A percentile compares a stretch with the other conserved stretches of the same genome.
Evolutionary conservation across 345 rosid species (phyloP).

Genomic region (Salix dunnii): DNA sequence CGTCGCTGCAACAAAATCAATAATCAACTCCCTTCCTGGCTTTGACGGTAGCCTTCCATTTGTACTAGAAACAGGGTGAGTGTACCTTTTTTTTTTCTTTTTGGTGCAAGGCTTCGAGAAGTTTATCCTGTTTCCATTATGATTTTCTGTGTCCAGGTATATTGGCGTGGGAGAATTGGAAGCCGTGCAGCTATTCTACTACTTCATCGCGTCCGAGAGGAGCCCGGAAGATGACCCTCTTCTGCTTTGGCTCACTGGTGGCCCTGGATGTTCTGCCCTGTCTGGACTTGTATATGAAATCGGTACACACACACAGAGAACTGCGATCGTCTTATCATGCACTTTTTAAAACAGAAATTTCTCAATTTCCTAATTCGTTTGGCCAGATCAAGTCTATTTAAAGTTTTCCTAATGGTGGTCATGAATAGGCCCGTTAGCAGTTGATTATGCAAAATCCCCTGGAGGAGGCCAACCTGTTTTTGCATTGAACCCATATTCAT

Average conservation of each 20-base stretch:
- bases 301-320: conserved; percentile 6
- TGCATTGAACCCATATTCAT: conserved; percentile 3
- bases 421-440: conserved; percentile 23
- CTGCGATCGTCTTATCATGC: not conserved
- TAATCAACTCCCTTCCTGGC: conserved; percentile 16
- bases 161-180: conserved; percentile 23
- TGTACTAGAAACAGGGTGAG: conserved; percentile 21
- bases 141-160: conserved; percentile 18
- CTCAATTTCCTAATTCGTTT: not conserved
- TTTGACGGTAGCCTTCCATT: conserved; percentile 19
- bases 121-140: not conserved
- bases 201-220: conserved; percentile 32
- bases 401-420: not conserved
- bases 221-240: conserved; percentile 35
- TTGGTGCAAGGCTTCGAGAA: not conserved
- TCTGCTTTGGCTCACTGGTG: conserved; percentile 36
- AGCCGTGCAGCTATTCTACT: conserved; percentile 28
- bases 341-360: not conserved
- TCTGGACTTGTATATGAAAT: conserved; percentile 29
- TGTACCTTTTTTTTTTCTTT: not conserved
- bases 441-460: conserved; percentile 15
- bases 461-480: conserved; percentile 19
- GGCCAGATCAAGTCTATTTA: not conserved
- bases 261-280: conserved; percentile 43
- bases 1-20: not conserved